Conservation (phyloP, 108 stramenopile species). For the Nannochloropsis salina region DNA sequence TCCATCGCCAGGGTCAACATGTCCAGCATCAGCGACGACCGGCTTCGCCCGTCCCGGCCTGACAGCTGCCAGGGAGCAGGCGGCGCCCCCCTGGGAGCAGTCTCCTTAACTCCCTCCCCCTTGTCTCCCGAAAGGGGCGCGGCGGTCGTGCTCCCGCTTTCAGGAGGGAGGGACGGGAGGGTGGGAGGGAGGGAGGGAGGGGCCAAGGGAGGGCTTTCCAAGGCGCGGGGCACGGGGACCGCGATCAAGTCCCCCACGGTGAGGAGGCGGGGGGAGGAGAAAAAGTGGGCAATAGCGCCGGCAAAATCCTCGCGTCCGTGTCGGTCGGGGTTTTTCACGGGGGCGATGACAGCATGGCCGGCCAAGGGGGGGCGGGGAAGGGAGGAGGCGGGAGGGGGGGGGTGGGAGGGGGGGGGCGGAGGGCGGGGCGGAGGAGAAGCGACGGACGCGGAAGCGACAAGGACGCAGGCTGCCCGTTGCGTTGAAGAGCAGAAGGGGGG, state of each 20-base stretch:
- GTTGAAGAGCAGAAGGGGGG: background rate
- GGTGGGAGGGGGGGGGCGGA: background rate
- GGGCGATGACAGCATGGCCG: background rate
- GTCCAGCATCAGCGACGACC: background rate
- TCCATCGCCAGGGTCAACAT: background rate
- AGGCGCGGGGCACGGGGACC: conserved; percentile 27
- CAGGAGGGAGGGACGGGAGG: no score
- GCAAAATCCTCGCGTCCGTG: conserved; percentile 21
- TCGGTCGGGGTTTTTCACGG: background rate
- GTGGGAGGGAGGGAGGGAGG: no score
- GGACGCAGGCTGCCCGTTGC: background rate
- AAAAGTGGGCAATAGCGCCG: conserved; percentile 32
- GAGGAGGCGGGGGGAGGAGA: conserved; percentile 39
- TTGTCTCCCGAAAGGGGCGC: no score
- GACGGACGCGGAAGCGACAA: background rate
- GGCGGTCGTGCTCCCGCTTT: no score
- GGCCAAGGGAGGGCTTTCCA: no score
- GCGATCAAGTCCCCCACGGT: conserved; percentile 37
- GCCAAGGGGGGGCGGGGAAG: conserved; percentile 6
- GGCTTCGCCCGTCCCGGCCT: background rate
- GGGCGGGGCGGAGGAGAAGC: background rate
- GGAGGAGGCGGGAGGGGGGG: background rate
- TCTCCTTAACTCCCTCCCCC: no score
- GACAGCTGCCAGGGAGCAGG: background rate
- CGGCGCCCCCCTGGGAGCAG: no score